Base-by-base conservation (phyloP, 139 green algal species). In the Coelastrella sp. region DNA sequence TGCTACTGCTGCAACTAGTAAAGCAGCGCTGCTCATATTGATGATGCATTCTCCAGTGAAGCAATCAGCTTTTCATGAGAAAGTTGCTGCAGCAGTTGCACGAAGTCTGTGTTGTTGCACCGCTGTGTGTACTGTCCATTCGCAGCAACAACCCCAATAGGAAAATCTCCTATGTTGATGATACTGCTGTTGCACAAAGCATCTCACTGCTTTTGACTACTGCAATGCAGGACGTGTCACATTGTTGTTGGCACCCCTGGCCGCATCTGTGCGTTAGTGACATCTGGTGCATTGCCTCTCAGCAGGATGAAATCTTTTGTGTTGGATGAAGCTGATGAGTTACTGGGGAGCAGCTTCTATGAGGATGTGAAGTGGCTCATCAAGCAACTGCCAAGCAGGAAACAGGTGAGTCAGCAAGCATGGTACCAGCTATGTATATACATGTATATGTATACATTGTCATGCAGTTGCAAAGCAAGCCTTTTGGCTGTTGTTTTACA, bases 251-350 rank as follows among this genome's bases (percentile, higher is more conserved):
- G 92, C 62, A 97, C 95, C 2, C 94, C 95, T 0, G 95, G 95
- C 15, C 89, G 95, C 2, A 19, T 98, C n/a, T 68, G 84, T 27
- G 82, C 85, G 7, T 88, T 98, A 34, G 41, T 96, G 15, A 63
- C 51, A 4, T 84, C 73, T 4, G 83, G 83, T 11, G 83, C 83
- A 3, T 37, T 88, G 74, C 53, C 40, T 2, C 25, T 41, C 2
- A 37, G 23, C 41, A 43, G 34, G 66, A 34, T 89, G 17, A 19
- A 23, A 2, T 59, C 91, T 76, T 85, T 96, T 57, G 94, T 98
- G 71, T 86, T 98, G 72, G 95, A 98, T 48, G 95, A 98, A 81
- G 95, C 92, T 0, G 95, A 98, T 85, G 86, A 86, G 27, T 89
- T 98, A 75, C 86, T 98, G 78, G 67, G 57, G 1, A 86, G 93